Percentiles rank a stretch among this genome's conserved stretches.
These are phyloP conservation scores for Pseudogymnoascus sp. DNA, from an alignment of 2,329 filamentous ascomycete species.

Conservation along the genomic window DNA sequence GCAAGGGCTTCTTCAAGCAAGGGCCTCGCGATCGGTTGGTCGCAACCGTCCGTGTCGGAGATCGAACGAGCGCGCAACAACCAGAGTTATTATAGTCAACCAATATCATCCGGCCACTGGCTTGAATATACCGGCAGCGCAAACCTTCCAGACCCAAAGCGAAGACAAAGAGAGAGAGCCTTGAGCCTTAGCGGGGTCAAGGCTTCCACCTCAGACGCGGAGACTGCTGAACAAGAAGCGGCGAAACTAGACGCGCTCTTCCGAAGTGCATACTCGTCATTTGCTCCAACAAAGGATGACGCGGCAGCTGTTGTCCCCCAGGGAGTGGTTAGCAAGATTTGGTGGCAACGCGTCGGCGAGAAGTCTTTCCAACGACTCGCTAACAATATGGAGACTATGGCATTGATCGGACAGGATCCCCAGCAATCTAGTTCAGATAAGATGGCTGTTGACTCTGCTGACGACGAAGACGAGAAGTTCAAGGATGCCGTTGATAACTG, in stretches of 20 bases:
- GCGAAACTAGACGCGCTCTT: conserved; percentile 68
- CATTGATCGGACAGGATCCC: not conserved
- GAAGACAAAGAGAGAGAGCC: conserved; percentile 63
- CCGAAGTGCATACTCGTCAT: conserved; percentile 69
- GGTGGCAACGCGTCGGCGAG: conserved; percentile 67
- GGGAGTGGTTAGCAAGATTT: conserved; percentile 58
- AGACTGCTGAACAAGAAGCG: conserved; percentile 47
- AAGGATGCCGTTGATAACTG: conserved; percentile 49
- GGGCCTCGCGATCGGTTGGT: conserved; percentile 41
- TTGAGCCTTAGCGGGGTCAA: conserved; percentile 57
- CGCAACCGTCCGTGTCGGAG: conserved; percentile 28
- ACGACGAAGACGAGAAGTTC: conserved; percentile 31
- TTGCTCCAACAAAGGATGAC: conserved; percentile 69
- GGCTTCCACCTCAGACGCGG: conserved; percentile 34
- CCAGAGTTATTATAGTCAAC: conserved; percentile 56
- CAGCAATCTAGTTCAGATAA: conserved; percentile 13
- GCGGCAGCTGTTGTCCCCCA: conserved; percentile 62
- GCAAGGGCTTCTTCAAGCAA: conserved; percentile 61
- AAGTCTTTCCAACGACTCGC: conserved; percentile 58
- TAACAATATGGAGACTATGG: conserved; percentile 25
- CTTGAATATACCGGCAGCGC: conserved; percentile 57
- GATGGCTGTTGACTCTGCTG: not conserved
- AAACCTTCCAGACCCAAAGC: conserved; percentile 48
- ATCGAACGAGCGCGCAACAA: conserved; percentile 32
- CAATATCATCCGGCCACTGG: conserved; percentile 59